Evolutionary conservation across 208 protist genomes (phyloP).

Genomic region (Zelonia costaricensis): DNA sequence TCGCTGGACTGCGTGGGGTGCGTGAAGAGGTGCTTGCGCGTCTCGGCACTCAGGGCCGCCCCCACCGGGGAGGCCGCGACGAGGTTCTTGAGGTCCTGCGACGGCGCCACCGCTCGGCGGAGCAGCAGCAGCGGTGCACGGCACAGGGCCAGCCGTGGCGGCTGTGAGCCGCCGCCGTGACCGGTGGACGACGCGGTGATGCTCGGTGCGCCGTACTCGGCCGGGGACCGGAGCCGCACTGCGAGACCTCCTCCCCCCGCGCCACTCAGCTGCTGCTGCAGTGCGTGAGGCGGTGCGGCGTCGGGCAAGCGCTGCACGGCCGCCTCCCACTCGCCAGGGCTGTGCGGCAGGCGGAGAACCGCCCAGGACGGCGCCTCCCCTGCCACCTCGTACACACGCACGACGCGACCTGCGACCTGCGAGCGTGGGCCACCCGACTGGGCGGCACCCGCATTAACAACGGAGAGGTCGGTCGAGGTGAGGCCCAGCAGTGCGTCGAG

Average conservation of each 20-base stretch:
- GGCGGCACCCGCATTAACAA: too few relatives aligned
- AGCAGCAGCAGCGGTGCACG: slow-evolving; percentile 50
- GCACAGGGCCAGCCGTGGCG: slow-evolving; percentile 7
- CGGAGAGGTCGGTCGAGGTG: background rate
- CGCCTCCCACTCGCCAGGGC: slow-evolving; percentile 11
- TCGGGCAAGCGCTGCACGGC: background rate
- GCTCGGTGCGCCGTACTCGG: background rate
- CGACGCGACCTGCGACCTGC: slow-evolving; percentile 17
- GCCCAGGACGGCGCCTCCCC: background rate
- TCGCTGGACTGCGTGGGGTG: background rate
- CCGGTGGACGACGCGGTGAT: too few relatives aligned
- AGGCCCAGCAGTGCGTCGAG: slow-evolving; percentile 21
- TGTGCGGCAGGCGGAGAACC: slow-evolving; percentile 1
- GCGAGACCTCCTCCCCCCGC: background rate
- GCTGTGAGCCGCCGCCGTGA: background rate
- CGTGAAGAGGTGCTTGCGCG: slow-evolving; percentile 64
- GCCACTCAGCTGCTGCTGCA: background rate
- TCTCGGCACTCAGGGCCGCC: slow-evolving; percentile 45
- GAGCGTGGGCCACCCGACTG: background rate
- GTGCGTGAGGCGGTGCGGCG: background rate
- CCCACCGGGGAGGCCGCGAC: slow-evolving; percentile 57
- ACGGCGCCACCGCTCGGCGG: slow-evolving; percentile 37
- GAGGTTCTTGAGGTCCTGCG: slow-evolving; percentile 68
- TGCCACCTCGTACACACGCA: slow-evolving; percentile 24
- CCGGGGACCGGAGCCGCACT: slow-evolving; percentile 4